Evolutionary conservation across 1,284 basidiomycete genomes (phyloP).

Genomic region (Ceratobasidium sp.): DNA sequence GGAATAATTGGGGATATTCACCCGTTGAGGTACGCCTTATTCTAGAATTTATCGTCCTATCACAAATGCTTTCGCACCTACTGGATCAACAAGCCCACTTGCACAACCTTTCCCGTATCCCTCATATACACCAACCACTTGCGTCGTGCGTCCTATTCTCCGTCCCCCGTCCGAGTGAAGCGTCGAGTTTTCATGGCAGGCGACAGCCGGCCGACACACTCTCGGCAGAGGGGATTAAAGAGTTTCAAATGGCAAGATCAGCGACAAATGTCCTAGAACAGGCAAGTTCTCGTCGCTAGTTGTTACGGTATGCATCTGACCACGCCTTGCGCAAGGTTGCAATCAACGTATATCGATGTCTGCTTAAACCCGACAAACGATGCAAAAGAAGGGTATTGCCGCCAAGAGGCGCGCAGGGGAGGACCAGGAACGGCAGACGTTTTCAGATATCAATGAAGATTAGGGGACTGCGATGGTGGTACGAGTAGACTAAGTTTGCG

Average conservation of each 20-base stretch:
- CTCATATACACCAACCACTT: slow-evolving; percentile 69
- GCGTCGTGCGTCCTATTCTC: slow-evolving; percentile 69
- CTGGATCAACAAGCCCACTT: too few relatives aligned
- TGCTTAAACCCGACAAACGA: slow-evolving; percentile 58
- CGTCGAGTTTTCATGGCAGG: slow-evolving; percentile 56
- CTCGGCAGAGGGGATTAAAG: slow-evolving; percentile 68
- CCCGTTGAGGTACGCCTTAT: too few relatives aligned
- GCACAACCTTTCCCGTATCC: too few relatives aligned
- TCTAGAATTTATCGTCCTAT: too few relatives aligned
- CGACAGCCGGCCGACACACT: slow-evolving; percentile 74
- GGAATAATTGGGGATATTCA: too few relatives aligned
- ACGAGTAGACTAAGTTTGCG: too few relatives aligned
- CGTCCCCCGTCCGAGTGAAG: slow-evolving; percentile 13
- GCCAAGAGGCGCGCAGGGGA: slow-evolving; percentile 43
- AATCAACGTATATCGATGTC: slow-evolving; percentile 64
- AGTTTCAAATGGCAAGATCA: slow-evolving; percentile 62
- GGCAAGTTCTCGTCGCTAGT: slow-evolving; percentile 60
- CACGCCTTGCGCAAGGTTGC: slow-evolving; percentile 39
- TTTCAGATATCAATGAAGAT: slow-evolving; percentile 47
- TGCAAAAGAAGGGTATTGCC: slow-evolving; percentile 50
- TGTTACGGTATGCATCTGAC: not conserved
- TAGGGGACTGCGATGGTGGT: not conserved
- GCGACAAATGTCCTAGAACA: slow-evolving; percentile 68
- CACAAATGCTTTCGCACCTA: too few relatives aligned
- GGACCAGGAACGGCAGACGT: slow-evolving; percentile 41